Evolutionary conservation across 768 basidiomycete species (phyloP).

Genomic region (Collybia mongolica): DNA sequence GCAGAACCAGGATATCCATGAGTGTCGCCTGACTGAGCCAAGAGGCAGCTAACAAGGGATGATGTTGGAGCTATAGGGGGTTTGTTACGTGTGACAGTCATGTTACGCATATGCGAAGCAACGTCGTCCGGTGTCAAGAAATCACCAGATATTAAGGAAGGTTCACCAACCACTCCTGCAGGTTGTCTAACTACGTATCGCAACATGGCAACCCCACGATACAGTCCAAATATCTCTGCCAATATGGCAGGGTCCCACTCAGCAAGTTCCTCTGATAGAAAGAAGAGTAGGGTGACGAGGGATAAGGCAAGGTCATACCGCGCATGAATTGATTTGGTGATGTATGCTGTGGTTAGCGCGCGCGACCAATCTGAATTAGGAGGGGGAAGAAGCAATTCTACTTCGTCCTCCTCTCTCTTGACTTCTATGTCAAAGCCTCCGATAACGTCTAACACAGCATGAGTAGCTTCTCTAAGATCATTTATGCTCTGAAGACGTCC

Average conservation of each 20-base stretch:
- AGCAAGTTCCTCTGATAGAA: conserved; percentile 62
- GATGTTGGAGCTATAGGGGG: conserved; percentile 48
- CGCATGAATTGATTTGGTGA: conserved; percentile 60
- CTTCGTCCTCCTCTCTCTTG: conserved; percentile 77
- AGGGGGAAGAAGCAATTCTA: conserved; percentile 51
- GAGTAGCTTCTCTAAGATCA: conserved; percentile 55
- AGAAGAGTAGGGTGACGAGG: conserved; percentile 66
- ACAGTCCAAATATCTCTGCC: conserved; percentile 77
- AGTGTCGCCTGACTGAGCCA: conserved; percentile 49
- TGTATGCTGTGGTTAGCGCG: conserved; percentile 63
- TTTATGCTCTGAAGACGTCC: conserved; percentile 56
- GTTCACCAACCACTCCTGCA: conserved; percentile 29
- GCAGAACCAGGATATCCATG: conserved; percentile 56
- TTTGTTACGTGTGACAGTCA: conserved; percentile 63
- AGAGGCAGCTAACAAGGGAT: conserved; percentile 63
- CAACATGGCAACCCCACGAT: conserved; percentile 74
- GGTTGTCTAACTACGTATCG: conserved; percentile 61
- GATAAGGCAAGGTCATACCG: conserved; percentile 75
- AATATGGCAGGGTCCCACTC: conserved; percentile 64
- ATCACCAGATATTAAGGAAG: conserved; percentile 11
- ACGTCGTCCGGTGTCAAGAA: conserved; percentile 52
- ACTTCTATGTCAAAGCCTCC: conserved; percentile 70
- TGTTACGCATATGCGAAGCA: conserved; percentile 63
- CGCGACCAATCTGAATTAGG: conserved; percentile 61
- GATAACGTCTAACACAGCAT: conserved; percentile 64